Base-by-base conservation (phyloP, 2,329 filamentous ascomycete genomes). In the Dactylellina drechsleri region DNA sequence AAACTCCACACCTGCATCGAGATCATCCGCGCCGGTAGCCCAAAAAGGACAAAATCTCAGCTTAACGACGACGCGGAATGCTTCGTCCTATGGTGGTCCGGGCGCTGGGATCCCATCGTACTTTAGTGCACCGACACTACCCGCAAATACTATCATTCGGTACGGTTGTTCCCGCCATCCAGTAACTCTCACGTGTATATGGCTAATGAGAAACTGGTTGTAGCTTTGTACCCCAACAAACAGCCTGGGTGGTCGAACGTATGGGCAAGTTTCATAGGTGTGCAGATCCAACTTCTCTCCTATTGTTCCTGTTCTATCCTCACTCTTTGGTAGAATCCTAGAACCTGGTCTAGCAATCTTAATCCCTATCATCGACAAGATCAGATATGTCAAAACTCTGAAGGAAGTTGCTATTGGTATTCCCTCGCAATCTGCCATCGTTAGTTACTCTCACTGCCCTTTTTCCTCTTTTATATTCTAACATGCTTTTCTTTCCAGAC, bases 171-270 rank as follows among this genome's bases (percentile, higher is more conserved):
- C 15, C 45, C 13, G 13, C 56, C 36, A 31, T 26, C 50, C 1
- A 36, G 31, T 36, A 36, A 36, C 10, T 36, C 2, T 31, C 23
- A 36, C n/a, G 20, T 15, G 12, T 49, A 13, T 10, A 41, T 13
- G 31, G n/a, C 26, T 50, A 59, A 26, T 18, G 4, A 58, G 40
- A 49, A 52, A 66, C 52, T 43, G 52, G 40, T 16, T 20, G 18
- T 61, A 79, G 79, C 75, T 99, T 98, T 83, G 95, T 99, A 49
- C 95, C 95, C n/a, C 95, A 99, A 84, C 95, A 99, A 85, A 98
- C 94, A 79, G 95, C 95, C 82, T 99, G 95, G 95, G 94, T 99
- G 73, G 95, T 99, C 68, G 95, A 99, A 87, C 93, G 95, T 81
- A 99, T 99, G 95, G 95, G 95, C 80, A 95, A 93, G 83, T 99